Conservation (phyloP, 2,329 filamentous ascomycete genomes). For the Diaporthe caulivora region DNA sequence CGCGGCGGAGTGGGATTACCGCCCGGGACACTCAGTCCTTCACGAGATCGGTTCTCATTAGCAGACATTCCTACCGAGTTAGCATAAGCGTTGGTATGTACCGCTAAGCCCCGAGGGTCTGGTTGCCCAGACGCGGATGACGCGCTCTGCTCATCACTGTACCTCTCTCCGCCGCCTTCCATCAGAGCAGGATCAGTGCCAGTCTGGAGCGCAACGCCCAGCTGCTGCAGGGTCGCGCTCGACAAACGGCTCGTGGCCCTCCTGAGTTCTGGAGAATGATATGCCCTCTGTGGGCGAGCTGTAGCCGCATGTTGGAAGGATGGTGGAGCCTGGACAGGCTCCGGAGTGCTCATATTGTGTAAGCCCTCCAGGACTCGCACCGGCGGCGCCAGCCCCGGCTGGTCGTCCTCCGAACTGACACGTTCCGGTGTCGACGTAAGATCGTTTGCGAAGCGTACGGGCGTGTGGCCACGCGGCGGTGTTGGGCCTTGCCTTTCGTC, state of each 20-base stretch:
- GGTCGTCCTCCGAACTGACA: constrained; percentile 70
- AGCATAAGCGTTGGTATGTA: constrained; percentile 62
- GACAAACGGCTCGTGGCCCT: constrained; percentile 89
- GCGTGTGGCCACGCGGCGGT: constrained; percentile 49
- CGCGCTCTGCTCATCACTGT: constrained; percentile 48
- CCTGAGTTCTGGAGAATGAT: constrained; percentile 81
- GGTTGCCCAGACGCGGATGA: constrained; percentile 48
- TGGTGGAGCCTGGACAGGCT: constrained; percentile 83
- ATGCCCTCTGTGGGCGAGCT: constrained; percentile 78
- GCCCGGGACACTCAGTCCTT: constrained; percentile 61
- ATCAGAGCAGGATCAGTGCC: constrained; percentile 37
- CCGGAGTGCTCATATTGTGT: constrained; percentile 72
- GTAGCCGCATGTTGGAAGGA: constrained; percentile 75
- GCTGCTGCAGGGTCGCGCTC: constrained; percentile 81
- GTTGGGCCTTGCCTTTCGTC: constrained; percentile 28
- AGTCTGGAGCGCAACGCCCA: constrained; percentile 70
- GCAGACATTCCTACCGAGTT: constrained; percentile 64
- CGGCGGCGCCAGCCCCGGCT: constrained; percentile 53
- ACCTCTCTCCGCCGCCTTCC: constrained; percentile 41
- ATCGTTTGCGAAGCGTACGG: constrained; percentile 56
- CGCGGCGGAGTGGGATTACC: constrained; percentile 48
- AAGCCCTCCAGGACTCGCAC: constrained; percentile 67
- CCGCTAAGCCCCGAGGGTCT: constrained; percentile 59
- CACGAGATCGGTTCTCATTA: constrained; percentile 66
- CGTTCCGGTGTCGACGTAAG: constrained; percentile 63